Evolutionary conservation across 2,329 filamentous ascomycete genomes (phyloP).

Genomic region (Verticillium nonalfalfae): DNA sequence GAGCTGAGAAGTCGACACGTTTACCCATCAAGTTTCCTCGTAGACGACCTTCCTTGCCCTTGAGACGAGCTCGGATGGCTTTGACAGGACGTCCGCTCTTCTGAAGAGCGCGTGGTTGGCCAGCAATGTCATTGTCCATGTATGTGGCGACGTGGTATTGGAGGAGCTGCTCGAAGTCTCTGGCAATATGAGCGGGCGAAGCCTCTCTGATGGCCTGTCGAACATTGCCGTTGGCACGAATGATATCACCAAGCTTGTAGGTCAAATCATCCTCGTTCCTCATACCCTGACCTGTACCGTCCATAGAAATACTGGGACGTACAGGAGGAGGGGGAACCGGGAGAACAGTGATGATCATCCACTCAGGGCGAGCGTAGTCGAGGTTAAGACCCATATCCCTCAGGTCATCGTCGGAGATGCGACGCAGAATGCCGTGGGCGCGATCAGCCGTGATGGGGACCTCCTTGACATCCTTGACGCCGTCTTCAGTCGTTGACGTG

Average conservation of each 20-base stretch:
- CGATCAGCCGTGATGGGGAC: slow-evolving; percentile 75
- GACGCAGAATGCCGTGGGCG: slow-evolving; percentile 80
- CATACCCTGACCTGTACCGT: slow-evolving; percentile 85
- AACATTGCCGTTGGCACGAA: slow-evolving; percentile 94
- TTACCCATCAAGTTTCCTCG: slow-evolving; percentile 99
- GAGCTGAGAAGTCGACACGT: slow-evolving; percentile 97
- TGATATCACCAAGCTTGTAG: slow-evolving; percentile 97
- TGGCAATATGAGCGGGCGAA: slow-evolving; percentile 82
- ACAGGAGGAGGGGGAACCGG: slow-evolving; percentile 95
- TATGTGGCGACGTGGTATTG: slow-evolving; percentile 99
- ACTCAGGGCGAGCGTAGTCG: slow-evolving; percentile 93
- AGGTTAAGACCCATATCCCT: slow-evolving; percentile 85
- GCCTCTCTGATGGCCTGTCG: slow-evolving; percentile 86
- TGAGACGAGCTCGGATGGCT: slow-evolving; percentile 91
- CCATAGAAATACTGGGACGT: slow-evolving; percentile 93
- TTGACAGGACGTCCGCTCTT: slow-evolving; percentile 97
- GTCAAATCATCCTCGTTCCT: slow-evolving; percentile 98
- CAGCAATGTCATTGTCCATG: slow-evolving; percentile 99
- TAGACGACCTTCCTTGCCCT: slow-evolving; percentile 97
- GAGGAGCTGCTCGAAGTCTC: slow-evolving; percentile 84
- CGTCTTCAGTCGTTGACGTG: slow-evolving; percentile 74
- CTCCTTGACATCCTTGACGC: slow-evolving; percentile 62
- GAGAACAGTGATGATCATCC: slow-evolving; percentile 95
- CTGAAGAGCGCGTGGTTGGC: slow-evolving; percentile 87
- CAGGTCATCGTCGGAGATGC: slow-evolving; percentile 76